Conservation (phyloP, 306 rosid species). For the Cucurbita pepo region DNA sequence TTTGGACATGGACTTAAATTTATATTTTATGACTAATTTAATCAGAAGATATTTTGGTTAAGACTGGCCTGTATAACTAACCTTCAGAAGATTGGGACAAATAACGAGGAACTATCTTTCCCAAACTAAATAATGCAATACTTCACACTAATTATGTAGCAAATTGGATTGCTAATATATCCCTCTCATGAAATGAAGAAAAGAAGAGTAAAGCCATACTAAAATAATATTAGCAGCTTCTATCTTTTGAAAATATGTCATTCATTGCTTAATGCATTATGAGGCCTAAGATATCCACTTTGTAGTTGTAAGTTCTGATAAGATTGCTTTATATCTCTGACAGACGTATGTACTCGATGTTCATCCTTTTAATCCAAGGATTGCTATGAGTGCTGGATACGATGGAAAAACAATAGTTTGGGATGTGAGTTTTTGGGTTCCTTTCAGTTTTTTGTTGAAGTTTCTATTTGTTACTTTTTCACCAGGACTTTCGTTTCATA, state of each 20-base stretch:
- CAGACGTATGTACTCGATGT: slow-evolving; percentile 98
- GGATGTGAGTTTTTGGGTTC: slow-evolving; percentile 73
- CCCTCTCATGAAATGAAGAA: not conserved
- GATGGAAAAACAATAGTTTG: slow-evolving; percentile 94
- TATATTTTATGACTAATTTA: not conserved
- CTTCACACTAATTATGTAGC: not conserved
- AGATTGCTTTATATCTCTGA: slow-evolving; percentile 11
- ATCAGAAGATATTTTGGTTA: not conserved
- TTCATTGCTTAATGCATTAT: not conserved
- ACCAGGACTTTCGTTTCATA: not conserved
- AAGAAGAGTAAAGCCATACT: not conserved
- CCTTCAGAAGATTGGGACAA: not conserved
- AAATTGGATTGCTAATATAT: not conserved
- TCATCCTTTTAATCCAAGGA: slow-evolving; percentile 96
- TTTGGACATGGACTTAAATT: not conserved
- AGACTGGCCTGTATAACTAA: not conserved
- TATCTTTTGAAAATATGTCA: not conserved
- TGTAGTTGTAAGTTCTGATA: not conserved
- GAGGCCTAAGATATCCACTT: not conserved
- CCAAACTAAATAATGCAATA: not conserved
- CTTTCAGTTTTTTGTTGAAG: slow-evolving; percentile 8
- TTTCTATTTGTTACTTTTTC: slow-evolving; percentile 3
- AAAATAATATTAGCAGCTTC: not conserved
- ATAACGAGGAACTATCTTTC: not conserved
- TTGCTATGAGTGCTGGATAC: slow-evolving; percentile 99